phyloP scores from a whole-genome alignment of 1,139 yeast species.

The Geotrichum restrictum region DNA sequence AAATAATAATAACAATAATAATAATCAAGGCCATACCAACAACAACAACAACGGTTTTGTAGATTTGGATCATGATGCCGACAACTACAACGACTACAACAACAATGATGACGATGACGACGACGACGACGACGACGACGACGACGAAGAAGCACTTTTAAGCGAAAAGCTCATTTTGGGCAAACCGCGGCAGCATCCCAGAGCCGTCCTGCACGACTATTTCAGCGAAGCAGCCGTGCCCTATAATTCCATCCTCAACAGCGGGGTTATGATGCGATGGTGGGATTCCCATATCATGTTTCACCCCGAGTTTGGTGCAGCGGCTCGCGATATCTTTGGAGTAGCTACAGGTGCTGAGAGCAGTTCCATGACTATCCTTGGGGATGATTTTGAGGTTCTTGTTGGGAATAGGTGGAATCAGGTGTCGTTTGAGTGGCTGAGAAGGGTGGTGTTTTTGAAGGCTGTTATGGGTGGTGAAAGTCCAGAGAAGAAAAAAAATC shows the following conservation, averaged over 20 bases:
- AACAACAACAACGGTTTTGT: neutral
- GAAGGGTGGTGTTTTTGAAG: constrained; percentile 4
- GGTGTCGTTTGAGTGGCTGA: constrained; percentile 11
- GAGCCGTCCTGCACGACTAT: constrained; percentile 11
- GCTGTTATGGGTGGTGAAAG: neutral
- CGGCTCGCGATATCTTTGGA: constrained; percentile 11
- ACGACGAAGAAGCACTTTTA: constrained; percentile 4
- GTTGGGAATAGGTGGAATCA: constrained; percentile 8
- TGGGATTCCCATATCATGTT: neutral
- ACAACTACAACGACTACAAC: neutral
- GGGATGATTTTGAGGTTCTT: constrained; percentile 4
- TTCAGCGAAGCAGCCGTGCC: constrained; percentile 5
- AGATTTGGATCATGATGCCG: no score
- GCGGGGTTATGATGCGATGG: constrained; percentile 11
- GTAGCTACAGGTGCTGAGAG: constrained; percentile 11
- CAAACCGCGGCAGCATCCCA: neutral
- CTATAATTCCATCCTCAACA: neutral
- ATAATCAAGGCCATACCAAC: no score
- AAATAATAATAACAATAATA: neutral
- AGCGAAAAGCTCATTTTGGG: constrained; percentile 6
- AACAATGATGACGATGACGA: neutral
- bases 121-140: neutral
- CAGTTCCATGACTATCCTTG: neutral
- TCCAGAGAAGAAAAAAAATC: neutral
- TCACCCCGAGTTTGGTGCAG: constrained; percentile 8